These are phyloP conservation scores for Arthrobotrys musiformis DNA, from an alignment of 2,329 filamentous ascomycete genomes.

Conservation along the genomic window DNA sequence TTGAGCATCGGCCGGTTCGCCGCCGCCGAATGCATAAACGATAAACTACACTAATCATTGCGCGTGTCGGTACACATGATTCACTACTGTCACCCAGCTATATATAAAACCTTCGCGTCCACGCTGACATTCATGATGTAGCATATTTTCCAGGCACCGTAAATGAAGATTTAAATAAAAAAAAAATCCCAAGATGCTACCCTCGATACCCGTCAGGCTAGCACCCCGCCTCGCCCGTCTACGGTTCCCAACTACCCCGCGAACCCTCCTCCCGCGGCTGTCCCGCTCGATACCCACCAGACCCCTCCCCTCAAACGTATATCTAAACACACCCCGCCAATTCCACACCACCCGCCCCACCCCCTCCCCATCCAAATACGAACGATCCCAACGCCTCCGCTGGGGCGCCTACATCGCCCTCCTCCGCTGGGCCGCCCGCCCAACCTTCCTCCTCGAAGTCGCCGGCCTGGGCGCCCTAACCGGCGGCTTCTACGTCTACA, in stretches of 20 bases:
- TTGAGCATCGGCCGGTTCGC: not conserved
- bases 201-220: not conserved
- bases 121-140: not conserved
- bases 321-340: not conserved
- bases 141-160: too few species aligned
- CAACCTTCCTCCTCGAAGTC: constrained; percentile 46
- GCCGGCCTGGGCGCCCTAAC: constrained; percentile 30
- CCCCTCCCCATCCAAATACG: constrained; percentile 10
- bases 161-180: too few species aligned
- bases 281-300: not conserved
- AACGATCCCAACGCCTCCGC: constrained; percentile 38
- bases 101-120: not conserved
- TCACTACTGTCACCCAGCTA: not conserved
- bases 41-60: not conserved
- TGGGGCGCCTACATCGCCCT: constrained; percentile 1
- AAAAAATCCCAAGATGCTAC: not conserved
- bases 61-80: not conserved
- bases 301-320: not conserved
- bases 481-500: constrained; percentile 72
- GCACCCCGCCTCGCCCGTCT: not conserved
- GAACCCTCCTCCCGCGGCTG: not conserved
- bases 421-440: constrained; percentile 43
- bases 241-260: not conserved
- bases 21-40: not conserved
- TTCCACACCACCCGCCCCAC: constrained; percentile 33